Conservation (phyloP, 1,139 yeast species). For the Pichia sp. region DNA sequence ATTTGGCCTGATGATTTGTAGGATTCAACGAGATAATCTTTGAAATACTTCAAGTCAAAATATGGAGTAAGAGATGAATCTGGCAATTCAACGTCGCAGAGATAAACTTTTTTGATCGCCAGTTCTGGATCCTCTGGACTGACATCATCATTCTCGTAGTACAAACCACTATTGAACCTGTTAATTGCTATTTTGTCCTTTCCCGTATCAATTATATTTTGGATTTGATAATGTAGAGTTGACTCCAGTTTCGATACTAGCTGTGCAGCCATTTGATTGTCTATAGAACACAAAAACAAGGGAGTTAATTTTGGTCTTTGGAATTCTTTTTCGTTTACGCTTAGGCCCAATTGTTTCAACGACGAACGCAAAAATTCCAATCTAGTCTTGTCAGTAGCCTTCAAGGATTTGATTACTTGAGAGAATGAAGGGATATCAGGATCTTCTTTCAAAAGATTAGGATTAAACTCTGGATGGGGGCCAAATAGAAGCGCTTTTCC, state of each 20-base stretch:
- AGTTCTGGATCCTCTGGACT: constrained; percentile 49
- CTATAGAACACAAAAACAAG: constrained; percentile 40
- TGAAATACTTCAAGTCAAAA: constrained; percentile 63
- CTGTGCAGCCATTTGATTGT: constrained; percentile 25
- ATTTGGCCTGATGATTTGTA: constrained; percentile 22
- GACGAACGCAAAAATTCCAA: constrained; percentile 52
- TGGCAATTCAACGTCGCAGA: constrained; percentile 43
- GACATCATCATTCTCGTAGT: constrained; percentile 27
- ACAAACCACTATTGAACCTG: constrained; percentile 21
- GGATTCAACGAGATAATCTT: constrained; percentile 40
- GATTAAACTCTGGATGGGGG: constrained; percentile 83
- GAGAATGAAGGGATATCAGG: constrained; percentile 34
- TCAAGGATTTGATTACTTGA: constrained; percentile 39
- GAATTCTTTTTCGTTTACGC: constrained; percentile 48
- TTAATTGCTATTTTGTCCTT: constrained; percentile 50
- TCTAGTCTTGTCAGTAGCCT: constrained; percentile 45
- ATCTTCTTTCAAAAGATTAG: constrained; percentile 44
- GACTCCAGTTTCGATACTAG: constrained; percentile 35
- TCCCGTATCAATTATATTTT: constrained; percentile 45
- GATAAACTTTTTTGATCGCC: constrained; percentile 51
- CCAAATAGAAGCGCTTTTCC: constrained; percentile 82
- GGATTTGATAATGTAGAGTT: constrained; percentile 42
- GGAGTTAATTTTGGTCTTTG: constrained; percentile 71
- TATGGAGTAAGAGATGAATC: constrained; percentile 55
- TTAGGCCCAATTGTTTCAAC: constrained; percentile 59